Base-by-base conservation (phyloP, 345 rosid genomes). In the Bretschneidera sinensis region DNA sequence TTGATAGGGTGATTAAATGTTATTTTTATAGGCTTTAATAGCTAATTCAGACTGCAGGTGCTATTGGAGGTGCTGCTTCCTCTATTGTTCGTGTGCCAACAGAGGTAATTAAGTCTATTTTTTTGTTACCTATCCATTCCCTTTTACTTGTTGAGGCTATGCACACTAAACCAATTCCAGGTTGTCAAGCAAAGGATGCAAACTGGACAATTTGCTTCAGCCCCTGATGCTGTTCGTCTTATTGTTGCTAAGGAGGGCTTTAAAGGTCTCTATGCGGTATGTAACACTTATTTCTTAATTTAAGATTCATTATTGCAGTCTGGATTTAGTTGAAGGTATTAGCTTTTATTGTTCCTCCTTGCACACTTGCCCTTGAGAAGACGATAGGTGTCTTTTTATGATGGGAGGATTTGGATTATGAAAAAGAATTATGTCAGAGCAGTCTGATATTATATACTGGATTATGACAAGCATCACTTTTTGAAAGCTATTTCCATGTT, bases 111-210 rank as follows among this genome's bases (percentile, higher is more conserved):
- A 34, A 59, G 20, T 33, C 49, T 61, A 55, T 28, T 20, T 52
- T 35, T 31, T 66, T 53, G 19, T 55, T 63, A 18, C 1, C 55
- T 5, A 1, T 65, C 24, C 23, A 4, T 39, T 53, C 49, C 54
- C 51, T 18, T 24, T 2, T 31, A 13, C 24, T 35, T 33, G 19
- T 43, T 39, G 33, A 10, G 18, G 48, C 43, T 33, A 48, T 31
- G 21, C 20, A 54, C 66, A 61, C 60, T 51, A 24, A 14, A 45
- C 20, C 47, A 51, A 60, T 53, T 63, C 17, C 79, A 85, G 95
- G 91, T 87, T 63, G 79, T 87, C 51, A 85, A 85, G 78, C 88
- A 83, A 66, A 75, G 95, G 57, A 85, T 83, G 87, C 91, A 87
- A 70, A 81, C 87, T 20, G 91, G 87, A 64, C 84, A 87, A 53